Conservation (phyloP, 495 filamentous ascomycete species). For the Podospora comata region DNA sequence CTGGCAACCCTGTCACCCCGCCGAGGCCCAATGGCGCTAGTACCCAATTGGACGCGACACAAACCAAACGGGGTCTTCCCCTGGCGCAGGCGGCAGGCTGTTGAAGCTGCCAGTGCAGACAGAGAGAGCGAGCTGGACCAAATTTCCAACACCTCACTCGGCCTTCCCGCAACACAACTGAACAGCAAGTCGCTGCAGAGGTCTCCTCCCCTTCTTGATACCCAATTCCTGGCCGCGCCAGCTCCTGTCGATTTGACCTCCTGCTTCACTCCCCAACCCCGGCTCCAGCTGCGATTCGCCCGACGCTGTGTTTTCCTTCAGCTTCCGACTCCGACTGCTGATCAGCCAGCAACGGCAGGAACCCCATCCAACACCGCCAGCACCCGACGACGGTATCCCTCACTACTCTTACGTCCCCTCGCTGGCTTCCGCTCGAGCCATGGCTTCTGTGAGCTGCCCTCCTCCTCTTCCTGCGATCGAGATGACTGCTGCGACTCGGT, state of each 20-base stretch:
- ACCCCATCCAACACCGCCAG: constrained; percentile 3
- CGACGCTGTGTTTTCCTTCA: constrained; percentile 7
- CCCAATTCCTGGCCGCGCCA: constrained; percentile 22
- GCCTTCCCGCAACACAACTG: constrained; percentile 2
- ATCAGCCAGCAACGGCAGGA: constrained; percentile 1
- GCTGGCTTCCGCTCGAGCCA: constrained; percentile 21
- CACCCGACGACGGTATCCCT: background rate
- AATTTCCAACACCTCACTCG: constrained; percentile 5
- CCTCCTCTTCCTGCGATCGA: background rate
- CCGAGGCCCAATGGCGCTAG: background rate
- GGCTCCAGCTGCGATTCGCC: constrained; percentile 14
- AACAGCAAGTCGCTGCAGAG: background rate
- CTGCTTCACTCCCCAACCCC: constrained; percentile 9
- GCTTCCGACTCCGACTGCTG: constrained; percentile 20
- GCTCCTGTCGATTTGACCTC: constrained; percentile 8
- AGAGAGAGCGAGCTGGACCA: background rate
- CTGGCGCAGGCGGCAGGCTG: background rate
- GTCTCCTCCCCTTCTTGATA: constrained; percentile 23
- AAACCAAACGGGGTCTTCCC: background rate
- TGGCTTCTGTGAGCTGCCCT: constrained; percentile 35
- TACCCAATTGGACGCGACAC: background rate
- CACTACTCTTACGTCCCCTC: constrained; percentile 5
- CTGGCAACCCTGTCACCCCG: background rate
- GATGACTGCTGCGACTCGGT: constrained; percentile 1
- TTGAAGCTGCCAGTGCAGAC: background rate